Evolutionary conservation across 371 early-diverging fungal species (phyloP).

Genomic region (Haplosporangium sp.): DNA sequence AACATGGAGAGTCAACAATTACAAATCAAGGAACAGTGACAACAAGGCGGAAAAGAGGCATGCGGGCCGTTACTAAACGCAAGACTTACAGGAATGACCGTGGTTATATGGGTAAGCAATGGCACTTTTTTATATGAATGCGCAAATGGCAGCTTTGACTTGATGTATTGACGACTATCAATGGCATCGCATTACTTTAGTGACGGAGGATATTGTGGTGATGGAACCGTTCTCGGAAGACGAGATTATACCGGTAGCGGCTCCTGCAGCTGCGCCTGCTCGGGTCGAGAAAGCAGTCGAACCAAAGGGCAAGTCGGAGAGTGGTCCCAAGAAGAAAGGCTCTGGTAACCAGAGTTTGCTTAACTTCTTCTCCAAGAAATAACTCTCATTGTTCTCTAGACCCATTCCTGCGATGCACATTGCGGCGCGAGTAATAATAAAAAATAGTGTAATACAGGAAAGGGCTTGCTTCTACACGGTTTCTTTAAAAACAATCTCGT

Average conservation of each 20-base stretch:
- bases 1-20: neutral
- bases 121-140: neutral
- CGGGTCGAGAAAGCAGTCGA: conserved; percentile 1
- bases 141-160: too few species aligned
- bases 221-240: conserved; percentile 51
- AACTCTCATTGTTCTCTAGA: neutral
- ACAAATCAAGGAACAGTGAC: neutral
- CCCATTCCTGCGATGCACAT: too few species aligned
- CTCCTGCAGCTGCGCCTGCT: conserved; percentile 25
- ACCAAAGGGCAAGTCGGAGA: conserved; percentile 1
- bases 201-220: conserved; percentile 43
- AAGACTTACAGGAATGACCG: conserved; percentile 61
- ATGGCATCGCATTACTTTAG: conserved; percentile 9
- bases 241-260: conserved; percentile 14
- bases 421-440: neutral
- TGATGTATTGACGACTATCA: neutral
- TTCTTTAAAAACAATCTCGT: too few species aligned
- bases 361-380: conserved; percentile 50
- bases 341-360: conserved; percentile 49
- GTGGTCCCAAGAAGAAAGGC: conserved; percentile 40
- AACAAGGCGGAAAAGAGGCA: conserved; percentile 38
- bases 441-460: neutral
- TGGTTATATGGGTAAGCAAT: conserved; percentile 59
- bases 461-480: too few species aligned
- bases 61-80: conserved; percentile 58